Evolutionary conservation across 1,284 basidiomycete genomes (phyloP).

Genomic region (Peniophora sp.): DNA sequence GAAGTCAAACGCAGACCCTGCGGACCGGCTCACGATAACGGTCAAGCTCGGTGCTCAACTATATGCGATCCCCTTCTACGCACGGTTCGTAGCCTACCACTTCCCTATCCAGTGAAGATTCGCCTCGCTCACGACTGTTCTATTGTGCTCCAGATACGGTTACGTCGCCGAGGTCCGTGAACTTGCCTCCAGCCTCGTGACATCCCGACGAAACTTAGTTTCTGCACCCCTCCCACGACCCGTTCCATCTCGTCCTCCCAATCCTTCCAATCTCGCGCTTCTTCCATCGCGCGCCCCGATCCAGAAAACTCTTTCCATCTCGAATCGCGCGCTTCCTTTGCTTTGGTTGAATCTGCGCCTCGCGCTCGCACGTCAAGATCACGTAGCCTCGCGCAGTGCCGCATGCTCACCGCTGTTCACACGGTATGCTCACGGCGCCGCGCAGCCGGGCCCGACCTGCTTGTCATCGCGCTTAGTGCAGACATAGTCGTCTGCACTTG

Average conservation of each 20-base stretch:
- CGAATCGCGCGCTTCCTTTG: slow-evolving; percentile 5
- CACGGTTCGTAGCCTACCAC: slow-evolving; percentile 42
- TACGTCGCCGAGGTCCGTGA: slow-evolving; percentile 55
- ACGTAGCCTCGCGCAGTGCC: too few species aligned
- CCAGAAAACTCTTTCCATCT: slow-evolving; percentile 13
- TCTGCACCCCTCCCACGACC: too few species aligned
- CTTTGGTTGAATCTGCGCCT: background rate
- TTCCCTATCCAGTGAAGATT: slow-evolving; percentile 4
- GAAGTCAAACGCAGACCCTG: background rate
- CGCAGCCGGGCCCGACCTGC: too few species aligned
- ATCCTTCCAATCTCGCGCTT: background rate
- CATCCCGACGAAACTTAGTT: too few species aligned
- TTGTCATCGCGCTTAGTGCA: too few species aligned
- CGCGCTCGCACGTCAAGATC: too few species aligned
- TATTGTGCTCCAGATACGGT: slow-evolving; percentile 45
- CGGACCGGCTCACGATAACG: slow-evolving; percentile 14
- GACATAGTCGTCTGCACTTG: too few species aligned
- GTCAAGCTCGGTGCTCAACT: slow-evolving; percentile 65
- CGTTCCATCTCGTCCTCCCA: slow-evolving; percentile 2
- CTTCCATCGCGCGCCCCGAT: too few species aligned
- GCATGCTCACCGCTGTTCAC: too few species aligned
- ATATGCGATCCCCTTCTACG: slow-evolving; percentile 62
- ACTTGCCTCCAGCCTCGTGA: too few species aligned
- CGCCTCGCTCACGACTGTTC: slow-evolving; percentile 7
- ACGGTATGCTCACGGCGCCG: too few species aligned